phyloP scores from a whole-genome alignment of 2,329 filamentous ascomycete genomes.

The Talaromyces sp. region DNA sequence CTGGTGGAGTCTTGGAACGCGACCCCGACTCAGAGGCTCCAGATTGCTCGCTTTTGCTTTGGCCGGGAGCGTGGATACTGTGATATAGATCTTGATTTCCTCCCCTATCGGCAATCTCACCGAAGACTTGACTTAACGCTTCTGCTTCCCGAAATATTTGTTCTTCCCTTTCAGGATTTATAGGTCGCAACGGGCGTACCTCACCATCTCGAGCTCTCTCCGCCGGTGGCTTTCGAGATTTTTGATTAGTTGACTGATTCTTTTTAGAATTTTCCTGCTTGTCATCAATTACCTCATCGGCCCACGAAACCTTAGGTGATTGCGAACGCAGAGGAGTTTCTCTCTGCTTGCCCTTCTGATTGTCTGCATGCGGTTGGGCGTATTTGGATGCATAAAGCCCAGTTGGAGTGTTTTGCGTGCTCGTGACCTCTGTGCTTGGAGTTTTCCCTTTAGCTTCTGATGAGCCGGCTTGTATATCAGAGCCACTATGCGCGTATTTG shows the following conservation, averaged over 20 bases:
- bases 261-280: background rate
- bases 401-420: too few species aligned
- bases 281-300: background rate
- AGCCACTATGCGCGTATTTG: too few species aligned
- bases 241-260: background rate
- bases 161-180: background rate
- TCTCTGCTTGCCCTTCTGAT: background rate
- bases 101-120: too few species aligned
- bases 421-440: background rate
- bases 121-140: too few species aligned
- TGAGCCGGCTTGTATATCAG: background rate
- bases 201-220: background rate
- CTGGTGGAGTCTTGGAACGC: background rate
- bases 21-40: background rate
- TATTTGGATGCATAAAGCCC: too few species aligned
- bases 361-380: background rate
- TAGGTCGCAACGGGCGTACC: too few species aligned
- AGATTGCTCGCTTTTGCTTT: background rate
- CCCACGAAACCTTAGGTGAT: background rate
- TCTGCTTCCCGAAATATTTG: too few species aligned
- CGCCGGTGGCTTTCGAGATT: background rate
- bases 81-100: background rate
- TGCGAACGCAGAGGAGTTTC: background rate
- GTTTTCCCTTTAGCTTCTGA: background rate
- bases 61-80: too few species aligned